These are phyloP conservation scores for Colletotrichum truncatum DNA, from an alignment of 2,329 filamentous ascomycete genomes.

Conservation along the genomic window DNA sequence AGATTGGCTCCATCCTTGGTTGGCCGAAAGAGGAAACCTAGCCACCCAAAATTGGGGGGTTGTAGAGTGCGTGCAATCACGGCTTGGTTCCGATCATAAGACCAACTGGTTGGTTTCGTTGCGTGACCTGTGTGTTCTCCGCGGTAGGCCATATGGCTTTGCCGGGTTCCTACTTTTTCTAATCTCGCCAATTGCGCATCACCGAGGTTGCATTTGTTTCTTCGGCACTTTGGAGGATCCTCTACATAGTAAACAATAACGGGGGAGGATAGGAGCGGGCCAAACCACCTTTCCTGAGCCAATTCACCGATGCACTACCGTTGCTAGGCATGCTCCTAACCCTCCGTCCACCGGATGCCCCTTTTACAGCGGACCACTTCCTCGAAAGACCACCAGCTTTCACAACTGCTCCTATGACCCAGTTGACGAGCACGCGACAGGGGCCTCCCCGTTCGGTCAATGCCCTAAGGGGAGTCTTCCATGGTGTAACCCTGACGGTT, in stretches of 20 bases:
- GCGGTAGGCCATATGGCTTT: slow-evolving; percentile 4
- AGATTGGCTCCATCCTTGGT: slow-evolving; percentile 15
- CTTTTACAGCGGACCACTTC: not conserved
- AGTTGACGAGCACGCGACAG: not conserved
- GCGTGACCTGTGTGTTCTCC: not conserved
- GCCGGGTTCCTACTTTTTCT: not conserved
- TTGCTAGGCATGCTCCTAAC: slow-evolving; percentile 1
- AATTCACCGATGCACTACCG: slow-evolving; percentile 14
- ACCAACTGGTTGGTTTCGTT: slow-evolving; percentile 11
- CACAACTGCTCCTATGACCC: not conserved
- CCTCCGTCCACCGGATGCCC: not conserved
- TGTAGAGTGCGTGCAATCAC: slow-evolving; percentile 4
- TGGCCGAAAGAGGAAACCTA: slow-evolving; percentile 18
- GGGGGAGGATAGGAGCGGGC: not conserved
- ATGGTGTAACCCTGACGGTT: slow-evolving; percentile 29
- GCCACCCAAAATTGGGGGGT: not conserved
- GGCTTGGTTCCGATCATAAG: slow-evolving; percentile 16
- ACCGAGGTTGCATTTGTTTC: slow-evolving; percentile 17
- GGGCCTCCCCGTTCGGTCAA: not conserved
- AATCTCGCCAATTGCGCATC: slow-evolving; percentile 9
- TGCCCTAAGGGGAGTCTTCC: slow-evolving; percentile 5
- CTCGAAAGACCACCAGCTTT: not conserved
- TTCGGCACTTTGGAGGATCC: slow-evolving; percentile 4
- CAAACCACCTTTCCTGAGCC: not conserved
- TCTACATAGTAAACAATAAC: slow-evolving; percentile 11